Conservation (phyloP, 345 rosid species). For the Stellera chamaejasme region DNA sequence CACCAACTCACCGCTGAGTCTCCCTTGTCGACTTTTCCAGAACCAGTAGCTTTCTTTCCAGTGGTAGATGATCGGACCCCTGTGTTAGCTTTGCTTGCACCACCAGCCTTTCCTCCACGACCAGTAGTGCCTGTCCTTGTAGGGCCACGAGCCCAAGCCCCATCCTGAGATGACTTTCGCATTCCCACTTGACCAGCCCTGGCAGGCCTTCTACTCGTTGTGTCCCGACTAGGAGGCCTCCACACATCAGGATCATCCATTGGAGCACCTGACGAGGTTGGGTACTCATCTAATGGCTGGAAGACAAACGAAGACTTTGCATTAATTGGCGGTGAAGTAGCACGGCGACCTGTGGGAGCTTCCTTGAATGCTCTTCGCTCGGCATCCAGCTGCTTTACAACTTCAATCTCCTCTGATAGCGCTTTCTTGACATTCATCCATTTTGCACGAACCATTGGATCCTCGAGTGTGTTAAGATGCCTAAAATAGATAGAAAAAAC, state of each 20-base stretch:
- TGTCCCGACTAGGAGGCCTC: slow-evolving; percentile 96
- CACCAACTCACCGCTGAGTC: slow-evolving; percentile 58
- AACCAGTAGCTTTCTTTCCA: slow-evolving; percentile 69
- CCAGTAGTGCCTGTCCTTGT: slow-evolving; percentile 49
- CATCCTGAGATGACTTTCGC: slow-evolving; percentile 93
- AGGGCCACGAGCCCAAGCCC: slow-evolving; percentile 82
- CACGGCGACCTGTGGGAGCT: slow-evolving; percentile 57
- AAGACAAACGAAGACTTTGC: slow-evolving; percentile 82
- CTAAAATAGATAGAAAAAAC: slow-evolving; percentile 25
- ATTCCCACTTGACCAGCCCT: slow-evolving; percentile 70
- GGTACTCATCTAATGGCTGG: slow-evolving; percentile 97
- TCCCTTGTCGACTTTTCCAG: slow-evolving; percentile 65
- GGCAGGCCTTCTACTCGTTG: slow-evolving; percentile 58
- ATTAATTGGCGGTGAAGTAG: slow-evolving; percentile 82
- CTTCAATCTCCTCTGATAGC: slow-evolving; percentile 76
- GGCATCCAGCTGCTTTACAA: slow-evolving; percentile 87
- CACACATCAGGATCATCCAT: slow-evolving; percentile 99
- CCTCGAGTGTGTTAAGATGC: slow-evolving; percentile 78
- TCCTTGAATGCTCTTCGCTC: slow-evolving; percentile 95
- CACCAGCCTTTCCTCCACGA: slow-evolving; percentile 68
- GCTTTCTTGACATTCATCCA: slow-evolving; percentile 97
- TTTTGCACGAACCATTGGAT: slow-evolving; percentile 71
- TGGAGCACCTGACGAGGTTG: slow-evolving; percentile 73
- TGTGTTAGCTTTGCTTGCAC: slow-evolving; percentile 45
- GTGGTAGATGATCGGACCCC: slow-evolving; percentile 57